Percentiles rank a stretch among this genome's conserved stretches.
phyloP scores from a whole-genome alignment of 768 basidiomycete genomes.

The Tylopilus intermedius region DNA sequence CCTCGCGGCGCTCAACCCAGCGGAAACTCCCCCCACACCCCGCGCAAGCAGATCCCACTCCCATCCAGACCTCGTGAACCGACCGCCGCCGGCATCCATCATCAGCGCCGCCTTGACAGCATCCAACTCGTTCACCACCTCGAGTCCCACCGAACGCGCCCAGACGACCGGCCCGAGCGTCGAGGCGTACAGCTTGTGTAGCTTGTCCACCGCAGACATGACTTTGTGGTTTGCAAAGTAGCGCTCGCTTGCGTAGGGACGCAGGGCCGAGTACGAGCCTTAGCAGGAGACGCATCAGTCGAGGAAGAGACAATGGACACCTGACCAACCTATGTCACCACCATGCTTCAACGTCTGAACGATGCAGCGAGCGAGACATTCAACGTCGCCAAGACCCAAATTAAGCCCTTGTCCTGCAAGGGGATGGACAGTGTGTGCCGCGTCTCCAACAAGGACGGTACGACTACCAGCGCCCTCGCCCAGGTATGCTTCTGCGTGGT shows the following conservation, averaged over 20 bases:
- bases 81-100: constrained; percentile 62
- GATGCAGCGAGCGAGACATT: constrained; percentile 64
- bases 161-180: constrained; percentile 70
- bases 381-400: constrained; percentile 84
- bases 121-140: constrained; percentile 87
- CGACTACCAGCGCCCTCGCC: constrained; percentile 63
- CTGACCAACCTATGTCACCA: constrained; percentile 71
- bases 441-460: constrained; percentile 90
- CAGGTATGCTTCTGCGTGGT: constrained; percentile 82
- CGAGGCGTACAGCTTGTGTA: constrained; percentile 80
- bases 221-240: constrained; percentile 85
- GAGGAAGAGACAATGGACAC: background rate
- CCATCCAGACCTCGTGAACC: constrained; percentile 29
- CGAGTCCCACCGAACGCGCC: constrained; percentile 82
- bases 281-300: background rate
- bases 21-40: constrained; percentile 42
- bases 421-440: constrained; percentile 92
- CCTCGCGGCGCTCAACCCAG: constrained; percentile 31
- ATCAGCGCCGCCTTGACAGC: constrained; percentile 79
- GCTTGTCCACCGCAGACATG: constrained; percentile 81
- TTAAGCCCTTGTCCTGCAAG: constrained; percentile 96
- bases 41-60: constrained; percentile 32
- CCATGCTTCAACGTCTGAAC: constrained; percentile 53
- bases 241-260: constrained; percentile 72
- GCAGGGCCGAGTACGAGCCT: constrained; percentile 74